These are phyloP conservation scores for Fusarium falciforme DNA, from an alignment of 2,329 filamentous ascomycete genomes.

Conservation along the genomic window DNA sequence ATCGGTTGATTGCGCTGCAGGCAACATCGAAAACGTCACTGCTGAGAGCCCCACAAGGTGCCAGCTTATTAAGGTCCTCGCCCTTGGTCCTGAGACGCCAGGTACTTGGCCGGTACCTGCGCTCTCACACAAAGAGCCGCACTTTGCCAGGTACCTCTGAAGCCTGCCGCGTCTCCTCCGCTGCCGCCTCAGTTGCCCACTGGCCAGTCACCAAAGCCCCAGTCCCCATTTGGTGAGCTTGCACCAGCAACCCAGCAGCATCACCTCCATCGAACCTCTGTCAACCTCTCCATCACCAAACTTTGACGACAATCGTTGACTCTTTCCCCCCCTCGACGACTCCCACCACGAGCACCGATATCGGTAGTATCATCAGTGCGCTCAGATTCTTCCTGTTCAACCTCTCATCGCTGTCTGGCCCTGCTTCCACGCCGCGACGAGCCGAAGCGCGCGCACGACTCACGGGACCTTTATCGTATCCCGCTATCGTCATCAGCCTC, in stretches of 20 bases:
- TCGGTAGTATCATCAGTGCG: constrained; percentile 3
- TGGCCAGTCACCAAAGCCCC: constrained; percentile 37
- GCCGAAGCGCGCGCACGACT: constrained; percentile 43
- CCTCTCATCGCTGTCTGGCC: constrained; percentile 3
- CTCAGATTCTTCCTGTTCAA: background rate
- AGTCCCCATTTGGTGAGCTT: constrained; percentile 37
- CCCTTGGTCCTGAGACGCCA: background rate
- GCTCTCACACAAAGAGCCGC: background rate
- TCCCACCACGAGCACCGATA: constrained; percentile 6
- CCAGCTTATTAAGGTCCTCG: constrained; percentile 31
- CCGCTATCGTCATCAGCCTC: constrained; percentile 35
- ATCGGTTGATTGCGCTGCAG: constrained; percentile 31
- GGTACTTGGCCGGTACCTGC: constrained; percentile 40
- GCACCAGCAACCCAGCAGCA: constrained; percentile 35
- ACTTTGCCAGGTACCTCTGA: constrained; percentile 32
- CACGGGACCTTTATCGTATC: constrained; percentile 23
- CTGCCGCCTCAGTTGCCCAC: constrained; percentile 30
- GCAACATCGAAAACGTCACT: constrained; percentile 53
- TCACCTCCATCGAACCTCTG: constrained; percentile 32
- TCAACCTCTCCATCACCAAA: constrained; percentile 22
- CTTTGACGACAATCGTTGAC: constrained; percentile 16
- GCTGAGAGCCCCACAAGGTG: constrained; percentile 32
- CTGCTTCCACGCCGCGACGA: constrained; percentile 34
- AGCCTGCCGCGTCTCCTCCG: constrained; percentile 16
- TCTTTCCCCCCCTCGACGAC: background rate